Evolutionary conservation across 2,329 filamentous ascomycete genomes (phyloP).

Genomic region (Berkeleyomyces rouxiae): DNA sequence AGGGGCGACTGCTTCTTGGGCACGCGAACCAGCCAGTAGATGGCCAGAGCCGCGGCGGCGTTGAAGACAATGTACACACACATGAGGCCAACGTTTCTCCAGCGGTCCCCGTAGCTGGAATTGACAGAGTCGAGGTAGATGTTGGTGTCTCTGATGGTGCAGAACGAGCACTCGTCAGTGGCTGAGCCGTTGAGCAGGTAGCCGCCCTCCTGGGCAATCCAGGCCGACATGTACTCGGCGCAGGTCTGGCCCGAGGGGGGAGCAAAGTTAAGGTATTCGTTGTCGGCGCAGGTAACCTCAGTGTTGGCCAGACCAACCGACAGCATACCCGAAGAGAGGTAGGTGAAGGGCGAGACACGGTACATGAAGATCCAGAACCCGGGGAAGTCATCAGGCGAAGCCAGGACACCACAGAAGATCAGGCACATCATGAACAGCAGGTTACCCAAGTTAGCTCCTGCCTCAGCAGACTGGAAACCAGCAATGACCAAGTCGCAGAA

Average conservation of each 20-base stretch:
- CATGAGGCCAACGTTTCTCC: conserved; percentile 52
- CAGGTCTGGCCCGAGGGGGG: conserved; percentile 45
- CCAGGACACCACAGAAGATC: conserved; percentile 63
- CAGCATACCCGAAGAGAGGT: conserved; percentile 58
- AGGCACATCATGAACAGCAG: conserved; percentile 56
- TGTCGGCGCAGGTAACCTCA: conserved; percentile 45
- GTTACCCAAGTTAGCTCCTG: conserved; percentile 59
- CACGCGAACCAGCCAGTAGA: conserved; percentile 39
- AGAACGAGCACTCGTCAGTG: conserved; percentile 38
- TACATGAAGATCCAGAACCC: conserved; percentile 79
- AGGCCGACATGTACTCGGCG: conserved; percentile 36
- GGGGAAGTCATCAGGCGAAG: conserved; percentile 43
- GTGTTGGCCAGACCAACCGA: conserved; percentile 53
- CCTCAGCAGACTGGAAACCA: conserved; percentile 57
- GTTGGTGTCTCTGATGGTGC: conserved; percentile 35
- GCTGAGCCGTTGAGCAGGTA: conserved; percentile 33
- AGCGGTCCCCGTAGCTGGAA: conserved; percentile 40
- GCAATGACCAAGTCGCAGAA: conserved; percentile 68
- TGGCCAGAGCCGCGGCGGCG: conserved; percentile 32
- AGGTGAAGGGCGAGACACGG: conserved; percentile 66
- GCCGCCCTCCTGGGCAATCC: conserved; percentile 33
- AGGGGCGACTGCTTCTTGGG: conserved; percentile 23
- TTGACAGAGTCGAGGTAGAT: conserved; percentile 30
- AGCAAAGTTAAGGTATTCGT: conserved; percentile 53
- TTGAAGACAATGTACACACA: conserved; percentile 45